These are phyloP conservation scores for Symbiodinium natans DNA, from an alignment of 73 alveolate species.

Conservation along the genomic window DNA sequence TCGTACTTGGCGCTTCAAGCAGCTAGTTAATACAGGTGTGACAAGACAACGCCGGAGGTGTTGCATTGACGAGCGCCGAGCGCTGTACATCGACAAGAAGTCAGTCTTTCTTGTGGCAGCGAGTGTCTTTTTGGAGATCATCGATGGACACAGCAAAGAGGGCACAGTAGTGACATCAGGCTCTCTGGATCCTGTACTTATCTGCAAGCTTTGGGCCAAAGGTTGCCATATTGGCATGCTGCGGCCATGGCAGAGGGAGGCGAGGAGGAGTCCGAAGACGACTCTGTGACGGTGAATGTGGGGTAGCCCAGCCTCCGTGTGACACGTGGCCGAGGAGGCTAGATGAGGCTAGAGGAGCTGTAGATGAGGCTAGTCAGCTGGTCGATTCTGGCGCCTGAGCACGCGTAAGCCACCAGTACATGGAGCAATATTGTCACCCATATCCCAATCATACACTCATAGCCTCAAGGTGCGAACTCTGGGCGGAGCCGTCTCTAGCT, in stretches of 20 bases:
- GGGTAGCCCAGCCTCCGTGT: neutral
- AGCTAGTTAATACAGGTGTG: neutral
- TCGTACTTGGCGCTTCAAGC: neutral
- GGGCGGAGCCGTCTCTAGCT: neutral
- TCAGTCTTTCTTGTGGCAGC: too few species aligned
- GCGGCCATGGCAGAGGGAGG: slow-evolving; percentile 6
- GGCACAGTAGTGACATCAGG: too few species aligned
- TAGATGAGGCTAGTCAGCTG: too few species aligned
- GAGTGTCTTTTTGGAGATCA: too few species aligned
- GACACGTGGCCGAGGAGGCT: too few species aligned
- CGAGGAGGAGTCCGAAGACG: slow-evolving; percentile 3
- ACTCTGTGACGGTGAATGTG: neutral
- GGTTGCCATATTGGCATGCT: slow-evolving; percentile 20
- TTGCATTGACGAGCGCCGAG: too few species aligned
- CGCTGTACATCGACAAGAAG: too few species aligned
- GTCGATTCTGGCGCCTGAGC: too few species aligned
- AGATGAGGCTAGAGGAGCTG: too few species aligned
- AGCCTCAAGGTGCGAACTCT: neutral
- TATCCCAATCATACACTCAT: neutral
- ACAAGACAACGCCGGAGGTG: neutral
- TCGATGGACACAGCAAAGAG: too few species aligned
- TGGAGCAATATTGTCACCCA: too few species aligned
- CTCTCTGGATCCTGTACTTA: neutral
- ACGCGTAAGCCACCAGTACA: too few species aligned
- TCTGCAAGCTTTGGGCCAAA: slow-evolving; percentile 1